Base-by-base conservation (phyloP, 164 flowering plant species). In the Tetracentron sinense region DNA sequence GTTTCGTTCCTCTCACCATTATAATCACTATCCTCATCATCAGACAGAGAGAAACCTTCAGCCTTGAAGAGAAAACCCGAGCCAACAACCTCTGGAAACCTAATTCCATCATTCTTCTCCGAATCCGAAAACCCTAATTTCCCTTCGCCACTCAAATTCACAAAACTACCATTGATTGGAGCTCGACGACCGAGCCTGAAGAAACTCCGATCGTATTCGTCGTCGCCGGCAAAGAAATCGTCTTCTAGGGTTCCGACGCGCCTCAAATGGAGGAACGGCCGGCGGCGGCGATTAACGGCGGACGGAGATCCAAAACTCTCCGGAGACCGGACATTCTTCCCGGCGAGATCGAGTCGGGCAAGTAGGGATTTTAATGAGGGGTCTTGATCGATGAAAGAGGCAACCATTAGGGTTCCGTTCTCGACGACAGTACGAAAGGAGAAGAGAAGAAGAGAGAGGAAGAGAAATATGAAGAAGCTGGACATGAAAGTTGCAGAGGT, bases 221-320 rank as follows among this genome's bases (percentile, higher is more conserved):
- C 84, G 30, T 86, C 94, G 0, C 78, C 84, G 50, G 96, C 84
- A 71, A 89, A 89, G 85, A 91, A 85, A 49, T 88, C 99, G 19
- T 92, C 92, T 55, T 86, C 97, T 7, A 92, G 79, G 60, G 91
- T 87, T 7, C 96, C 96, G 50, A 87, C 85, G 15, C 93, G 89
- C 55, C 86, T 83, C 62, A 94, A 83, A 54, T 88, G 96, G 54
- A 91, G 86, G 58, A 94, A 89, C 17, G 92, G 83, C 8, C 89
- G 81, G 55, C 81, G 84, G 31, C 83, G 85, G 62, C 69, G 82
- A 66, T 15, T 67, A 6, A 57, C 54, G 79, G 53, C 42, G 69
- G 60, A 51, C 3, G 65, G 21, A 42, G 69, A 28, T 38, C 63
- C 49, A 55, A 68, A 42, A 20, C 31, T 23, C 21, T 55, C 27